These are phyloP conservation scores for Thalassiosira exigua DNA, from an alignment of 352 stramenopile genomes.

Conservation along the genomic window DNA sequence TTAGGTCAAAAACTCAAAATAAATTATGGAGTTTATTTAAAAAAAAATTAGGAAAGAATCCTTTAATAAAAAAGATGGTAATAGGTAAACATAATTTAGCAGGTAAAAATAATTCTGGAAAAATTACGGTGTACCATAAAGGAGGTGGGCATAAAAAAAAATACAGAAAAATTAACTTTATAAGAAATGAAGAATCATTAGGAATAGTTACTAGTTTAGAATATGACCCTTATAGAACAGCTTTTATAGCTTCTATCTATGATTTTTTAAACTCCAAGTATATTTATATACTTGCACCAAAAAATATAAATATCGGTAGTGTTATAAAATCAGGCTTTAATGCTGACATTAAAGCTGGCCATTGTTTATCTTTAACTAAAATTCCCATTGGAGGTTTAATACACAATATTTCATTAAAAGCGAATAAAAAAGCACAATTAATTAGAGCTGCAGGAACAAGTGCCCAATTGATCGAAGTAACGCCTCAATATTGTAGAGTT, in stretches of 20 bases:
- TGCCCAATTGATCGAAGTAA: slow-evolving; percentile 62
- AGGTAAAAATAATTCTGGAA: slow-evolving; percentile 59
- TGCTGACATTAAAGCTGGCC: slow-evolving; percentile 39
- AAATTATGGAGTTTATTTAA: slow-evolving; percentile 13
- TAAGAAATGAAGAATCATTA: slow-evolving; percentile 51
- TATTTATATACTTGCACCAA: slow-evolving; percentile 59
- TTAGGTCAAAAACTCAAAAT: slow-evolving; percentile 47
- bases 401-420: slow-evolving; percentile 56
- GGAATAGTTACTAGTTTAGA: slow-evolving; percentile 59
- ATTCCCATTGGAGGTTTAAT: slow-evolving; percentile 62
- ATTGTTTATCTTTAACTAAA: slow-evolving; percentile 38
- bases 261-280: slow-evolving; percentile 53
- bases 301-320: slow-evolving; percentile 50
- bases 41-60: slow-evolving; percentile 54
- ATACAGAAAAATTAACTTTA: slow-evolving; percentile 71
- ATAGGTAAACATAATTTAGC: slow-evolving; percentile 50
- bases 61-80: slow-evolving; percentile 53
- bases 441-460: slow-evolving; percentile 56
- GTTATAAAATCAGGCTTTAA: slow-evolving; percentile 40
- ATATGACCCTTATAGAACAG: slow-evolving; percentile 73
- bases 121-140: slow-evolving; percentile 64
- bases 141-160: slow-evolving; percentile 59
- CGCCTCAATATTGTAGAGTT: slow-evolving; percentile 35
- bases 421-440: slow-evolving; percentile 39
- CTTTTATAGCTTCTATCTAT: slow-evolving; percentile 55